Evolutionary conservation across 495 filamentous ascomycete genomes (phyloP), one percentile per base, ranked within the genome.

Genomic region (Aspergillus olivimuriae): DNA sequence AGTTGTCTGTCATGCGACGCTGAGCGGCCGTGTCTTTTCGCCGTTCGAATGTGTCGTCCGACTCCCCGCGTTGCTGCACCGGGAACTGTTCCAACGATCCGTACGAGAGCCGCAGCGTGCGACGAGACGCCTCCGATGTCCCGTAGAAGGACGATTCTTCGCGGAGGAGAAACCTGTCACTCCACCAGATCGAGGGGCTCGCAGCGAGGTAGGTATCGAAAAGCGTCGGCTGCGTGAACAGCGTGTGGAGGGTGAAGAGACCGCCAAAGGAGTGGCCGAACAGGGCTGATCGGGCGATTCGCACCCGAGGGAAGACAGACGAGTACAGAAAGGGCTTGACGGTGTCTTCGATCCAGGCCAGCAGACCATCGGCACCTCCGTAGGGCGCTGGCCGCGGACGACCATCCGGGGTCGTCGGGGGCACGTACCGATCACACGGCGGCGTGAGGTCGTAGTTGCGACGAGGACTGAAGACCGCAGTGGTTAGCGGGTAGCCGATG

Each of bases 111-210:
- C 50, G 46, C 2, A 48, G 34, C 9, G 30, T 28, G 11, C 11
- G 12, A 20, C 32, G 15, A n/a, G n/a, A 5, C 6, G 23, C 16
- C 19, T 20, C 26, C 5, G 41, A 21, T 7, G 11, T 15, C 12
- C 39, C 20, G 35, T 38, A 40, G 14, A 55, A 53, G 10, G 15
- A 12, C 1, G 36, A 16, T 23, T 47, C 52, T 23, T 53, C 45
- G 4, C 40, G 31, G 4, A 58, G 28, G 2, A 58, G 42, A 20
- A 48, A 53, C 6, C 39, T 18, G 10, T 53, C 35, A 35, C 48
- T 58, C 52, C 52, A 58, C 56, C 56, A 58, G 14, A 58, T 55
- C 7, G 56, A 58, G 4, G 56, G 56, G 32, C 56, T 58, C 0
- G 52, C 56, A 5, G 52, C 56, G 17, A 58, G 52, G 39, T 55